Percentiles rank a stretch among this genome's conserved stretches.
phyloP scores from a whole-genome alignment of 1,284 basidiomycete genomes.

The Sanghuangporus weigelae region DNA sequence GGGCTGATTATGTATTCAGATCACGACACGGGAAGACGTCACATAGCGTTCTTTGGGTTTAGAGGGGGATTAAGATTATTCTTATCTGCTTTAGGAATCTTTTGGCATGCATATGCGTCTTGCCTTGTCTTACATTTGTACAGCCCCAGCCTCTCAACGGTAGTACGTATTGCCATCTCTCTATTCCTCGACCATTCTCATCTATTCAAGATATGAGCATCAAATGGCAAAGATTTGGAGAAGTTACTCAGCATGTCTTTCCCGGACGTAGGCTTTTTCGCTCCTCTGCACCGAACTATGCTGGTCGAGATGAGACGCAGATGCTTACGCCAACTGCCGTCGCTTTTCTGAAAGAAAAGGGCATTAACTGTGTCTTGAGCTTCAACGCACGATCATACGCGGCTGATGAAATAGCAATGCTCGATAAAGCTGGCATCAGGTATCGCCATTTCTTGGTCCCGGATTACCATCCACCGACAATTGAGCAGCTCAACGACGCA shows the following conservation, averaged over 20 bases:
- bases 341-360: slow-evolving; percentile 6
- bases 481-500: slow-evolving; percentile 15
- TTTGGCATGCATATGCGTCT: too few relatives aligned
- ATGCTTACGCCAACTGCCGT: slow-evolving; percentile 15
- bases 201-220: not conserved
- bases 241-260: not conserved
- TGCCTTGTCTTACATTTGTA: too few relatives aligned
- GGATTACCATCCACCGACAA: slow-evolving; percentile 17
- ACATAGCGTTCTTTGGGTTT: too few relatives aligned
- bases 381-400: slow-evolving; percentile 20
- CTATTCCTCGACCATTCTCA: not conserved
- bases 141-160: too few relatives aligned
- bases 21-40: too few relatives aligned
- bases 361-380: slow-evolving; percentile 21
- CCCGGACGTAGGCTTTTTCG: slow-evolving; percentile 13
- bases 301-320: slow-evolving; percentile 8
- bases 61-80: too few relatives aligned
- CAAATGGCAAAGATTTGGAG: not conserved
- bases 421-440: slow-evolving; percentile 12
- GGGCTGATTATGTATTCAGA: too few relatives aligned
- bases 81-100: too few relatives aligned
- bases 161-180: not conserved
- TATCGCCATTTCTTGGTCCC: slow-evolving; percentile 19
- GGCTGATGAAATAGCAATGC: slow-evolving; percentile 2
- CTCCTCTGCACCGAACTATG: slow-evolving; percentile 18